phyloP scores from a whole-genome alignment of 2,329 filamentous ascomycete genomes.

The Ampelomyces quisqualis region DNA sequence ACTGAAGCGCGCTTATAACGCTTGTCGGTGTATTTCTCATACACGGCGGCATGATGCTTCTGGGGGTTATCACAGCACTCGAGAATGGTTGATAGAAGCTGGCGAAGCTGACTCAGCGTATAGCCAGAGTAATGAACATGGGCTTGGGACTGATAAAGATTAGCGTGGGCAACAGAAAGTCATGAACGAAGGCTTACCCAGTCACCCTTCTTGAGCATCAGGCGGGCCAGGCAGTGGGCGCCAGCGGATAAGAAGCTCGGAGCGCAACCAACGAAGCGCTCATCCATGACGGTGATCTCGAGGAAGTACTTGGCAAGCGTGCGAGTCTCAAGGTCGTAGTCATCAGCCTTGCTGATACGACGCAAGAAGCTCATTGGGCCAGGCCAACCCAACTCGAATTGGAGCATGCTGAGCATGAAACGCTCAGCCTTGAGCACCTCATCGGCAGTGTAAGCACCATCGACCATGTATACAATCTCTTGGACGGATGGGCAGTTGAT shows the following conservation, averaged over 20 bases:
- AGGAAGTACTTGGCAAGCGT: slow-evolving; percentile 98
- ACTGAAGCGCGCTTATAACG: slow-evolving; percentile 82
- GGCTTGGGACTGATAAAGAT: slow-evolving; percentile 63
- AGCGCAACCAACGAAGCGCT: slow-evolving; percentile 88
- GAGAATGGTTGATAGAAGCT: slow-evolving; percentile 73
- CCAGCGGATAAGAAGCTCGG: slow-evolving; percentile 90
- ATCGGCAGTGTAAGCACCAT: slow-evolving; percentile 81
- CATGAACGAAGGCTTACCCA: slow-evolving; percentile 66
- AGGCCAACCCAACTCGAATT: slow-evolving; percentile 96
- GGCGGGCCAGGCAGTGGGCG: slow-evolving; percentile 84
- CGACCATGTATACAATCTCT: slow-evolving; percentile 98
- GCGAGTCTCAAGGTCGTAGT: slow-evolving; percentile 93
- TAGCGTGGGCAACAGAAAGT: slow-evolving; percentile 29
- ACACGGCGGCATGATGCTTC: slow-evolving; percentile 83
- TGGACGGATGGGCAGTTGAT: slow-evolving; percentile 94
- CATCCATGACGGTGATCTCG: slow-evolving; percentile 95
- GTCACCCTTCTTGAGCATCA: slow-evolving; percentile 86
- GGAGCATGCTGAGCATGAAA: slow-evolving; percentile 96
- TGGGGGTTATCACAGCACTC: slow-evolving; percentile 83
- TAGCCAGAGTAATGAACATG: slow-evolving; percentile 95
- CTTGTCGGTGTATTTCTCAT: slow-evolving; percentile 86
- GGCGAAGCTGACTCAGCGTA: slow-evolving; percentile 79
- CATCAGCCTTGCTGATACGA: slow-evolving; percentile 96
- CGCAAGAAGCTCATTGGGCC: slow-evolving; percentile 98
- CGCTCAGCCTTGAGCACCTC: slow-evolving; percentile 97